Base-by-base conservation (phyloP, 768 basidiomycete genomes). In the Macrolepiota dolichaula region DNA sequence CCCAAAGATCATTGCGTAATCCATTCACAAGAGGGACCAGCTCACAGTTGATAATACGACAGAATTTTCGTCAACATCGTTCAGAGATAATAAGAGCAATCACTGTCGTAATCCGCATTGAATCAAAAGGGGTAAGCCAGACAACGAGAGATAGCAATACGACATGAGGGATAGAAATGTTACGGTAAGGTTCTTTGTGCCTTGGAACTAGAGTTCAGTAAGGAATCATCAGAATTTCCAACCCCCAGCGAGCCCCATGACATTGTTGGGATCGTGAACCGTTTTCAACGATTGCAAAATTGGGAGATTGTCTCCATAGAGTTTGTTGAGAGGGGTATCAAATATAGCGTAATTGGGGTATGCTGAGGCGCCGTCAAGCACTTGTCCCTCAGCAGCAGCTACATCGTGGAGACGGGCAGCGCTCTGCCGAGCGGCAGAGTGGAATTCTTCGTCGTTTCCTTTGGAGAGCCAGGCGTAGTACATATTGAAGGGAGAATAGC, bases 201-300 rank as follows among this genome's bases (percentile, higher is more conserved):
- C n/a, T n/a, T n/a, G n/a, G n/a, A 32, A 32, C 29, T 32, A 32
- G 29, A 7, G 7, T 32, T 32, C n/a, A n/a, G n/a, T n/a, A 32
- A 3, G 29, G 29, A 3, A 32, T 29, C 15, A 36, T 52, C 51
- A 79, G 49, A 84, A 71, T 71, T 86, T 88, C 70, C 80, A 88
- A 6, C 87, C 88, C 4, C 87, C 87, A n/a, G 87, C 77, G 17
- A 87, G 79, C 15, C 78, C 80, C 86, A 90, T 89, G 42, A 88
- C 77, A 65, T 83, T 77, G 9, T 72, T 54, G 0, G 87, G 87
- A 69, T 90, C 88, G 55, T 83, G 75, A 22, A 51, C 57, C 59
- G 62, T 66, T 66, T 81, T 84, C 15, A 87, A 68, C 11, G 55
- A 62, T 57, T 67, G 62, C 61, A 88, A 65, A 54, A 51, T 68